A percentile compares a stretch with the other conserved stretches of the same genome.
These are phyloP conservation scores for Lachancea mirantina DNA, from an alignment of 805 yeast genomes.

Conservation along the genomic window DNA sequence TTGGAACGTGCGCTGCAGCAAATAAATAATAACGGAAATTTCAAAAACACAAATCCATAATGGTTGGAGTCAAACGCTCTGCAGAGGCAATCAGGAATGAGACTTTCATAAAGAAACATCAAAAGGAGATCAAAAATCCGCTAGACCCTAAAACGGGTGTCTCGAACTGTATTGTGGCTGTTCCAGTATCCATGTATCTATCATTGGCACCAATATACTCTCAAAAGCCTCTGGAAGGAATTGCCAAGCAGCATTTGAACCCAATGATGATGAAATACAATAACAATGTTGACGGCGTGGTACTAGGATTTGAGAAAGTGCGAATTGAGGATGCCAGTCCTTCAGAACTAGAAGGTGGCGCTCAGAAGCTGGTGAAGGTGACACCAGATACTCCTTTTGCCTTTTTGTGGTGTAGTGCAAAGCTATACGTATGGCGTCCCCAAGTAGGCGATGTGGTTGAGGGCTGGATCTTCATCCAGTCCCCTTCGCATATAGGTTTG, in stretches of 20 bases:
- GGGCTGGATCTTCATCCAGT: slow-evolving; percentile 85
- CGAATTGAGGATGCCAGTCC: slow-evolving; percentile 40
- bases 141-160: slow-evolving; percentile 22
- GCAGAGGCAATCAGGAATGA: slow-evolving; percentile 15
- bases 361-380: slow-evolving; percentile 49
- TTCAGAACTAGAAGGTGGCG: slow-evolving; percentile 35
- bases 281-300: slow-evolving; percentile 68
- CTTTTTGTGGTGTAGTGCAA: slow-evolving; percentile 79
- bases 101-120: slow-evolving; percentile 26
- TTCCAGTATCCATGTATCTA: slow-evolving; percentile 52
- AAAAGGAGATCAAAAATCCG: slow-evolving; percentile 24
- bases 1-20: too few species aligned
- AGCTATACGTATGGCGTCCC: slow-evolving; percentile 85
- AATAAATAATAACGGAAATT: too few species aligned
- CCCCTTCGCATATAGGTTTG: slow-evolving; percentile 90
- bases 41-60: too few species aligned
- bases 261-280: slow-evolving; percentile 81
- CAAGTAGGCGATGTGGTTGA: slow-evolving; percentile 78
- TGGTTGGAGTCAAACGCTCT: slow-evolving; percentile 20
- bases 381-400: slow-evolving; percentile 80
- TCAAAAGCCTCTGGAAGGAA: slow-evolving; percentile 65
- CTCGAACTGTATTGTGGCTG: slow-evolving; percentile 29
- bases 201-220: slow-evolving; percentile 82
- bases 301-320: slow-evolving; percentile 69
- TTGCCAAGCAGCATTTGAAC: slow-evolving; percentile 82